Evolutionary conservation across 176 grass and related monocot genomes (phyloP), one percentile per base, ranked within the genome.

Genomic region (Echinochloa phyllopogon): DNA sequence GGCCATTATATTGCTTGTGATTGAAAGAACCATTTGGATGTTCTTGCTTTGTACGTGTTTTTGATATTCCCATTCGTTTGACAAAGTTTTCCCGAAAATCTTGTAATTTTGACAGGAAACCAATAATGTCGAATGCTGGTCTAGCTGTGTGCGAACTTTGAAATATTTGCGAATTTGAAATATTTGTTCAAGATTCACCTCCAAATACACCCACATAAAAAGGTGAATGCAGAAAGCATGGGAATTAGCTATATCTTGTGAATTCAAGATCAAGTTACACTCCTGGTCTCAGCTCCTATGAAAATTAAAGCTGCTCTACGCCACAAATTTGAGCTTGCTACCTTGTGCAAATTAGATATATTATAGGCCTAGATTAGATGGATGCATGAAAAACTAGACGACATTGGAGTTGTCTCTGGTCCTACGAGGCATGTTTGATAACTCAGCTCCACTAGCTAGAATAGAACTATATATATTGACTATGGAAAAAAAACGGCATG

Each of bases 391-490:
- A 78, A 60, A 27, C 39, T 61, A 21, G 13, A 18, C 3, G 24
- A 6, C n/a, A 42, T 18, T 42, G 14, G 8, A 13, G 8, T 42
- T 69, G 15, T 17, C 16, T 47, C 58, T 78, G 8, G 58, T 37
- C 24, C 39, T 18, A 50, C 45, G 13, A 51, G 3, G 5, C 25
- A 51, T 64, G 61, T 49, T 52, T 16, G 18, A 66, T 51, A 66
- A 39, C 61, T 66, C 5, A 14, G 8, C 3, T 20, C 40, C 43
- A 27, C 43, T 49, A 49, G 6, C 17, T 49, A 38, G 18, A 45
- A 39, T 13, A 83, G 68, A 60, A 33, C 29, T 62, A 73, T 49
- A 29, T 14, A 27, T 33, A 33, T 33, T 72, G 67, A 82, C 25
- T 16, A 37, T 24, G 24, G 24, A 29, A n/a, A 24, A 38, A 47